Base-by-base conservation (phyloP, 108 stramenopile genomes). In the Epithemia pelagica region DNA sequence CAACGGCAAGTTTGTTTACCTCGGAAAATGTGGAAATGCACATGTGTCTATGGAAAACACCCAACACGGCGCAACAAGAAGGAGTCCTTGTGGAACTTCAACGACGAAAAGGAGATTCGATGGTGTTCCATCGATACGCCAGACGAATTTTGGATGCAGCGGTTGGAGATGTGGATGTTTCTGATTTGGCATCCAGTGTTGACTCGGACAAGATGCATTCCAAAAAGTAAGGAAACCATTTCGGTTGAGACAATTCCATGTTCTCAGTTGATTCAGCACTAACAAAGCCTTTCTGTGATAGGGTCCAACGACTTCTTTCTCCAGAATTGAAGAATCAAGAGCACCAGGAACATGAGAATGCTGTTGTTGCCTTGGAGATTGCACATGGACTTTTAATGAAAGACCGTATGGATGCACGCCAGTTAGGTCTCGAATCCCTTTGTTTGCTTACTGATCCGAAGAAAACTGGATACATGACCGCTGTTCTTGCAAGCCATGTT, bases 351-450 rank as follows among this genome's bases (percentile, higher is more conserved):
- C 65, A 78, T 25, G 88, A 87, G 24, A 88, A 86, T 70, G 78
- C 88, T 0, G 77, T 89, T 30, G 78, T 90, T 62, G 91, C 88
- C 26, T 66, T 92, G 66, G 86, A 87, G 59, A 94, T 94, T 69
- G 92, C 92, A 20, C 88, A 87, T 31, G 82, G 86, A 29, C 71
- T 94, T 23, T 67, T 94, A 52, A 85, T 79, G 80, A 94, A 90
- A 66, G 92, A 94, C 72, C 87, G 92, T 29, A 82, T 90, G 70
- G 92, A 94, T 77, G 92, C 92, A 5, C 70, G 81, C 24, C 74
- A 78, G 33, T 66, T 94, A 23, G 92, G 92, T 20, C 74, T 94
- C 60, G 92, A 94, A 65, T 82, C 81, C 32, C 78, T 93, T 21
- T 84, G 84, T 30, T 52, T 93, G 29, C 62, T 93, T 30, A 93